Conservation (phyloP, 345 rosid genomes). For the Bruguiera gymnorhiza region DNA sequence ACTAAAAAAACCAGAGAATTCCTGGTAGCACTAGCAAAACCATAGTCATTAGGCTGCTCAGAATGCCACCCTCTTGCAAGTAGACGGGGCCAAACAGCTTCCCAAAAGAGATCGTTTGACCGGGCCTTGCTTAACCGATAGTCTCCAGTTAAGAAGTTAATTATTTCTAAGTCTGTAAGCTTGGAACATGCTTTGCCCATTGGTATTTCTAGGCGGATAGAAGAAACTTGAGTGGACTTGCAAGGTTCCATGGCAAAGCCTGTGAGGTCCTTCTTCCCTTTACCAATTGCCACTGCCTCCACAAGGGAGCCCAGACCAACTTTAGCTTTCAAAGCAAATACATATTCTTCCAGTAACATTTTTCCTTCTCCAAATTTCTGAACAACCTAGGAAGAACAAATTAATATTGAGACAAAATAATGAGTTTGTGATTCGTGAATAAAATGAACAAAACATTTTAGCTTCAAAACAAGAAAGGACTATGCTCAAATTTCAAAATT, state of each 20-base stretch:
- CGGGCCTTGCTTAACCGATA: constrained; percentile 74
- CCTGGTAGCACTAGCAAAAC: constrained; percentile 30
- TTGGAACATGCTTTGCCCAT: constrained; percentile 53
- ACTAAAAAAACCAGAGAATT: constrained; percentile 66
- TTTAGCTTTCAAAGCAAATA: constrained; percentile 48
- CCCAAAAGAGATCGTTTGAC: constrained; percentile 85
- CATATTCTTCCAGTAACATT: constrained; percentile 54
- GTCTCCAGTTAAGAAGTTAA: constrained; percentile 60
- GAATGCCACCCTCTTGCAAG: constrained; percentile 93
- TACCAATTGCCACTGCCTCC: constrained; percentile 54
- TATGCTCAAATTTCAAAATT: too few species aligned
- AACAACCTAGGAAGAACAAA: constrained; percentile 25
- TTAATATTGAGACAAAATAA: neutral
- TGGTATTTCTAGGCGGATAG: constrained; percentile 50
- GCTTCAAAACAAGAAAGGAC: neutral
- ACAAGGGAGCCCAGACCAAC: constrained; percentile 44
- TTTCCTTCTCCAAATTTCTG: constrained; percentile 50
- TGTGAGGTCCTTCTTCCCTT: constrained; percentile 59
- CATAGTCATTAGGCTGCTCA: constrained; percentile 58
- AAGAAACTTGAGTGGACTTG: constrained; percentile 41
- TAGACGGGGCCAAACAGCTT: constrained; percentile 92
- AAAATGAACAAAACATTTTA: neutral
- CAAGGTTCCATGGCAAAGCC: constrained; percentile 50
- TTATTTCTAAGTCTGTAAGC: constrained; percentile 55
- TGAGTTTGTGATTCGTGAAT: neutral